phyloP scores from a whole-genome alignment of 306 rosid genomes.

The Macrotyloma uniflorum region DNA sequence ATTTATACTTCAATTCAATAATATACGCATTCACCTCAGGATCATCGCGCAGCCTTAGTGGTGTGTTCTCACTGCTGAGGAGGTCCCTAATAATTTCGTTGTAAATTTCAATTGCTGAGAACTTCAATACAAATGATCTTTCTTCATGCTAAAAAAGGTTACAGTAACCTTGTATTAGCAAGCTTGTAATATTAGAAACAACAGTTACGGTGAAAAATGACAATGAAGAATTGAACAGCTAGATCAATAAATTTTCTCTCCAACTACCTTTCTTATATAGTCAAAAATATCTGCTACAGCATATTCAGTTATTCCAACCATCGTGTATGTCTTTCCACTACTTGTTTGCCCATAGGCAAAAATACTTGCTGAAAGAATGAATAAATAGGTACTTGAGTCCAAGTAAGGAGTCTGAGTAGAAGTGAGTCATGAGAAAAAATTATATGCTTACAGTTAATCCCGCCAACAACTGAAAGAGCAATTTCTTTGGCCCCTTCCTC shows the following conservation, averaged over 20 bases:
- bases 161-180: constrained; percentile 18
- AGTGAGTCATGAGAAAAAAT: constrained; percentile 28
- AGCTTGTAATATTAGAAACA: constrained; percentile 22
- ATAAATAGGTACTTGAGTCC: constrained; percentile 27
- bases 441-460: constrained; percentile 81
- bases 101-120: constrained; percentile 90
- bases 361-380: constrained; percentile 71
- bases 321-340: constrained; percentile 94
- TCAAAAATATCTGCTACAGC: constrained; percentile 86
- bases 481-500: constrained; percentile 81
- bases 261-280: constrained; percentile 70
- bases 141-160: constrained; percentile 76
- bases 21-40: constrained; percentile 66
- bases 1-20: constrained; percentile 20
- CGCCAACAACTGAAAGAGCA: constrained; percentile 83
- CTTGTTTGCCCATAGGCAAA: constrained; percentile 97
- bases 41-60: constrained; percentile 89
- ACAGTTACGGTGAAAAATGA: not conserved
- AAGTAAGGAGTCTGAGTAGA: constrained; percentile 7
- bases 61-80: constrained; percentile 67
- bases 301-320: constrained; percentile 85
- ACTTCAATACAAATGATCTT: constrained; percentile 85
- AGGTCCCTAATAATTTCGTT: constrained; percentile 91
- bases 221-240: constrained; percentile 3
- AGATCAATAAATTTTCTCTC: not conserved